Conservation (phyloP, 73 alveolate genomes). For the Urostyla sp. region DNA sequence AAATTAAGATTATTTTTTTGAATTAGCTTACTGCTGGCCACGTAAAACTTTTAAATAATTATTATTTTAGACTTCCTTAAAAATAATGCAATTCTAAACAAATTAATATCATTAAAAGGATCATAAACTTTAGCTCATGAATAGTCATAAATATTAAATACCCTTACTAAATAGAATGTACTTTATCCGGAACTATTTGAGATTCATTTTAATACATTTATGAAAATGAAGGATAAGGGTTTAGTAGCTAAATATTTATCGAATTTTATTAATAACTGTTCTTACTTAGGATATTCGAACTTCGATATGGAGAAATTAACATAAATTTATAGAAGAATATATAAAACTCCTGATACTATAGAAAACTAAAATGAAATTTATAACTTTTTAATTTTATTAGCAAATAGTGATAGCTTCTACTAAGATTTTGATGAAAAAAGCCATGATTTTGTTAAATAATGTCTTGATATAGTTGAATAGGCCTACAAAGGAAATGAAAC, state of each 20-base stretch:
- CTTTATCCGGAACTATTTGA: constrained; percentile 19
- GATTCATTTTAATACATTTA: constrained; percentile 28
- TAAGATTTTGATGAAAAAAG: constrained; percentile 42
- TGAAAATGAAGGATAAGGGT: constrained; percentile 51
- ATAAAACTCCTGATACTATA: constrained; percentile 27
- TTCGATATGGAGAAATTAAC: constrained; percentile 21
- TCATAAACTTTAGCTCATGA: constrained; percentile 6
- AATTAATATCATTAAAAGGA: constrained; percentile 14
- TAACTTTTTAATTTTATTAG: constrained; percentile 6
- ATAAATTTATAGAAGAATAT: constrained; percentile 32
- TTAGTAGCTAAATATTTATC: constrained; percentile 11
- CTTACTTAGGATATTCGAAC: constrained; percentile 1
- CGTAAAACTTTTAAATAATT: neutral
- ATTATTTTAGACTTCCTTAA: constrained; percentile 29
- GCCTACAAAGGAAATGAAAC: constrained; percentile 24
- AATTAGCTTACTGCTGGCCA: constrained; percentile 46
- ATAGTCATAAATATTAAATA: constrained; percentile 11
- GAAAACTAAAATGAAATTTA: neutral
- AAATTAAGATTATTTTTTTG: constrained; percentile 9
- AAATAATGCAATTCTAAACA: constrained; percentile 38
- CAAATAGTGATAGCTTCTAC: constrained; percentile 10
- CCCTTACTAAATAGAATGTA: constrained; percentile 13
- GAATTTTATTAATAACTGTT: constrained; percentile 1
- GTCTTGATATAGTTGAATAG: constrained; percentile 4
- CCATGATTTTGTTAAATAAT: neutral